Conservation (phyloP, 2,329 filamentous ascomycete genomes). For the Thelonectria discophora region DNA sequence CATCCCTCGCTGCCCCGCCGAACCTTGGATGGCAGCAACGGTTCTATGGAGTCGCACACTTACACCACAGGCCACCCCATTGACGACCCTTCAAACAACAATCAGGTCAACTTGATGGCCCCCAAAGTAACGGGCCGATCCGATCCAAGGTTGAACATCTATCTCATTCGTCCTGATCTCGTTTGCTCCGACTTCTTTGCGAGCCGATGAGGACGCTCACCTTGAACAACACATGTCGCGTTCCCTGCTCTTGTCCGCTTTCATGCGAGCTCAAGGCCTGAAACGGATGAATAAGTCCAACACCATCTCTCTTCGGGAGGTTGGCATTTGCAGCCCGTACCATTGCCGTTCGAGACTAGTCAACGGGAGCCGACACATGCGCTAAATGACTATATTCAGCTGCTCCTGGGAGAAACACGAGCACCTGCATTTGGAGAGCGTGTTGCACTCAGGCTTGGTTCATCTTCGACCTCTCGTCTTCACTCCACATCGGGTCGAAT, state of each 20-base stretch:
- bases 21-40: constrained; percentile 29
- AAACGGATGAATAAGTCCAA: constrained; percentile 22
- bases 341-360: constrained; percentile 25
- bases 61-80: constrained; percentile 32
- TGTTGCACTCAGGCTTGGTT: constrained; percentile 29
- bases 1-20: constrained; percentile 23
- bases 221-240: constrained; percentile 29
- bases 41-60: constrained; percentile 35
- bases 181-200: constrained; percentile 33
- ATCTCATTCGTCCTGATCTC: constrained; percentile 36
- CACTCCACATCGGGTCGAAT: constrained; percentile 28
- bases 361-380: constrained; percentile 34
- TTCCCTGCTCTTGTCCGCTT: constrained; percentile 22
- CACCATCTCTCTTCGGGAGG: constrained; percentile 20
- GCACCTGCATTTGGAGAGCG: constrained; percentile 32
- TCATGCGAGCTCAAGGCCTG: constrained; percentile 18
- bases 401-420: constrained; percentile 37
- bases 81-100: constrained; percentile 32
- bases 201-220: constrained; percentile 17
- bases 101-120: constrained; percentile 27
- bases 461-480: constrained; percentile 28
- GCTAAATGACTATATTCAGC: constrained; percentile 29
- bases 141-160: constrained; percentile 33
- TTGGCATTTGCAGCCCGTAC: constrained; percentile 30
- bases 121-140: constrained; percentile 43